phyloP scores from a whole-genome alignment of 441 rosid genomes.

The Adansonia madagascariensis region DNA sequence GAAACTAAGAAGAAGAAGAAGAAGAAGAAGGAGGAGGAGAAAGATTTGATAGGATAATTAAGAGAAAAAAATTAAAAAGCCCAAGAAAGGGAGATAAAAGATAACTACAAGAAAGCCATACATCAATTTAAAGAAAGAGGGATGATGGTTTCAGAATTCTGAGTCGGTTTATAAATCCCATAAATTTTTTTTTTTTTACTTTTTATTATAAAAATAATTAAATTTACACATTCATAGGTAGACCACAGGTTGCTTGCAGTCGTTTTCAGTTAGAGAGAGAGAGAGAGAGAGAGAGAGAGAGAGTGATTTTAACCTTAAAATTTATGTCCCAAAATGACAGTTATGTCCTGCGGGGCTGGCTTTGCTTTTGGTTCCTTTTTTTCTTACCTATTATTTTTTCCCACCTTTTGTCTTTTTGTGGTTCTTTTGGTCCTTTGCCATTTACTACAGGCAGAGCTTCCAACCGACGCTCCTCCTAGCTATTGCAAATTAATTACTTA shows the following conservation, averaged over 20 bases:
- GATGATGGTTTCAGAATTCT: constrained; percentile 34
- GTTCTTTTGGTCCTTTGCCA: constrained; percentile 18
- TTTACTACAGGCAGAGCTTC: neutral
- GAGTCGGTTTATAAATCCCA: constrained; percentile 53
- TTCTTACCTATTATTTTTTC: neutral
- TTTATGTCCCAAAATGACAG: constrained; percentile 30
- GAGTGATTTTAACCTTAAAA: constrained; percentile 55
- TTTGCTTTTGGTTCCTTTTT: constrained; percentile 17
- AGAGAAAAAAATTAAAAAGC: constrained; percentile 12
- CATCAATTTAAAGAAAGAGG: constrained; percentile 19
- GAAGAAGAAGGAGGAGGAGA: constrained; percentile 3
- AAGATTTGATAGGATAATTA: neutral
- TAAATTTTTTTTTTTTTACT: constrained; percentile 21
- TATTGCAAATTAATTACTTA: too few species aligned
- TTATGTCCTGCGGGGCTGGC: constrained; percentile 32
- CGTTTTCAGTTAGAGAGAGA: constrained; percentile 65
- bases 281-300: constrained; percentile 9
- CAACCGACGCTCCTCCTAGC: neutral
- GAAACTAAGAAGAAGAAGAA: constrained; percentile 25
- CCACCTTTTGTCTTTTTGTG: constrained; percentile 35
- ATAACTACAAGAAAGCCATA: constrained; percentile 27
- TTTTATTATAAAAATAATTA: constrained; percentile 12
- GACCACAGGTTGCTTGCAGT: constrained; percentile 84
- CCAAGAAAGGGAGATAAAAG: constrained; percentile 11
- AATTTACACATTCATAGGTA: constrained; percentile 38